phyloP scores from a whole-genome alignment of 1,284 basidiomycete species.

The Sparassis latifolia region DNA sequence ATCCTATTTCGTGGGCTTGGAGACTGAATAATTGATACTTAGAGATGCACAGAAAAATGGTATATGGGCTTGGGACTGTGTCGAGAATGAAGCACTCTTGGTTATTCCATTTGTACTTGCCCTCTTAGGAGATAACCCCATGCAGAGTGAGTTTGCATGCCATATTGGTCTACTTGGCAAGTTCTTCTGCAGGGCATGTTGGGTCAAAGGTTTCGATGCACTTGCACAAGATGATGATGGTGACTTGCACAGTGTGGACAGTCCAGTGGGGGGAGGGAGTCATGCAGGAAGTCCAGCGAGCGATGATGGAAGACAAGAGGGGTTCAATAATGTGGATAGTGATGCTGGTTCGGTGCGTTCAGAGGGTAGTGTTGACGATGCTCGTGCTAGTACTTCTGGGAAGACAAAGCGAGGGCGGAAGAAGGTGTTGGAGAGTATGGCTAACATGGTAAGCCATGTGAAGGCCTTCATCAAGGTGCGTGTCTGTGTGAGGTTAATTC shows the following conservation, averaged over 20 bases:
- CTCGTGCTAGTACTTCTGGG: background rate
- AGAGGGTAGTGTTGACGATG: background rate
- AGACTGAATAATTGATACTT: too few relatives aligned
- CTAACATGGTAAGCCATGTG: background rate
- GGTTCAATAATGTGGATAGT: background rate
- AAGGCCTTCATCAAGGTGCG: slow-evolving; percentile 2
- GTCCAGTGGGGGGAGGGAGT: background rate
- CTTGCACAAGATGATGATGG: background rate
- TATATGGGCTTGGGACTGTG: slow-evolving; percentile 31
- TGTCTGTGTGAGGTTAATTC: too few relatives aligned
- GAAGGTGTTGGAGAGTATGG: background rate
- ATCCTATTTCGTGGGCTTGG: background rate
- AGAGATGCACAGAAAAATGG: slow-evolving; percentile 18
- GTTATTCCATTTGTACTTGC: slow-evolving; percentile 28
- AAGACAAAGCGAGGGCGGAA: background rate
- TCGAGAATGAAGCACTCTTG: slow-evolving; percentile 23
- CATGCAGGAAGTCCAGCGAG: background rate
- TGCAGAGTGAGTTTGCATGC: slow-evolving; percentile 38
- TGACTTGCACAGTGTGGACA: background rate
- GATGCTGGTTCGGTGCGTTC: too few relatives aligned
- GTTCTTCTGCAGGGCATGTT: slow-evolving; percentile 32
- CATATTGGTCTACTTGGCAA: slow-evolving; percentile 34
- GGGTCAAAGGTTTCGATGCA: slow-evolving; percentile 19
- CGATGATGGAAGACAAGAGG: too few relatives aligned
- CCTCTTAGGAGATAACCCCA: slow-evolving; percentile 37